phyloP scores from a whole-genome alignment of 139 green algal species.

The Limnomonas spitsbergensis region DNA sequence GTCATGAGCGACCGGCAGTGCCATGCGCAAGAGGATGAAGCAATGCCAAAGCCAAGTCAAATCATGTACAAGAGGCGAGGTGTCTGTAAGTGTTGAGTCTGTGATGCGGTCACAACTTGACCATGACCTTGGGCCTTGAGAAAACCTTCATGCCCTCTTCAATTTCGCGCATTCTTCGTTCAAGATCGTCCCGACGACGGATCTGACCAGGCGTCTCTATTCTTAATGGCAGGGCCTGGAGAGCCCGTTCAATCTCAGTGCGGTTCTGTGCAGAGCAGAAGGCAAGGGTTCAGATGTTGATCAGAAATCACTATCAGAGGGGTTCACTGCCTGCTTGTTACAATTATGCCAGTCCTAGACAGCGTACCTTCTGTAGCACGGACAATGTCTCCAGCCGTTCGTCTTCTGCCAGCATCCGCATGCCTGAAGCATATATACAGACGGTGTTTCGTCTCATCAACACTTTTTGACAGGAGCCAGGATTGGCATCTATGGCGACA shows the following conservation, averaged over 20 bases:
- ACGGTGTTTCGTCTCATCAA: too few species aligned
- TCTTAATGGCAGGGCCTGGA: constrained; percentile 51
- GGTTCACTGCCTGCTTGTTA: too few species aligned
- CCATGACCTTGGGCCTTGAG: not conserved
- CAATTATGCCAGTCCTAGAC: too few species aligned
- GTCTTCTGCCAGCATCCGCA: constrained; percentile 59
- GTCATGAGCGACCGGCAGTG: too few species aligned
- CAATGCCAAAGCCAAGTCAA: too few species aligned
- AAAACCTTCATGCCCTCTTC: constrained; percentile 8
- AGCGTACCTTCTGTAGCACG: constrained; percentile 44
- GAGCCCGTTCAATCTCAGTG: constrained; percentile 40
- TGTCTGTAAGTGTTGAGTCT: too few species aligned
- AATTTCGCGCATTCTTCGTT: not conserved
- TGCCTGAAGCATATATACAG: constrained; percentile 43
- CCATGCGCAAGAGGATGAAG: too few species aligned
- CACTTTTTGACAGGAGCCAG: not conserved
- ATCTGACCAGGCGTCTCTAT: constrained; percentile 56
- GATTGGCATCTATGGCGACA: not conserved
- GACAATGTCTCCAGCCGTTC: constrained; percentile 59
- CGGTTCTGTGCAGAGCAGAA: too few species aligned
- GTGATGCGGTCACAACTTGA: not conserved
- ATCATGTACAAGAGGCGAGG: too few species aligned
- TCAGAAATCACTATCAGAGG: too few species aligned
- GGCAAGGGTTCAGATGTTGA: too few species aligned
- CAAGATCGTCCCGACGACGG: constrained; percentile 22